These are phyloP conservation scores for Colletotrichum abscissum DNA, from an alignment of 2,329 filamentous ascomycete species.

Conservation along the genomic window DNA sequence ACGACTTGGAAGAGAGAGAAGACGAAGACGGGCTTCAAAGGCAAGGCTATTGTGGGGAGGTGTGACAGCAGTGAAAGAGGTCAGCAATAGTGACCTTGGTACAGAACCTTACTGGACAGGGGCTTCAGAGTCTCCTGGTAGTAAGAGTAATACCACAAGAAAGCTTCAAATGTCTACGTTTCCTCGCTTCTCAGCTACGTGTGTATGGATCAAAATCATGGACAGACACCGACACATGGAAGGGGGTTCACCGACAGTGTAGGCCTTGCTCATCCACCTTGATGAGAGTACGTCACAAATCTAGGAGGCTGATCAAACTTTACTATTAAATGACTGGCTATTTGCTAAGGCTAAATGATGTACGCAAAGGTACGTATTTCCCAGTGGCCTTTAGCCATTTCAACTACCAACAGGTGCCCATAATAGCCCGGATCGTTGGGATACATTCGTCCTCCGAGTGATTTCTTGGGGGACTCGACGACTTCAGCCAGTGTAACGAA, in stretches of 20 bases:
- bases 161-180: neutral
- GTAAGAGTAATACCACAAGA: conserved; percentile 25
- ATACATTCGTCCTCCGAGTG: too few species aligned
- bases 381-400: too few species aligned
- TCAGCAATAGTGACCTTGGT: neutral
- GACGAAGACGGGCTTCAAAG: neutral
- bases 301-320: too few species aligned
- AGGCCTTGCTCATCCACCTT: too few species aligned
- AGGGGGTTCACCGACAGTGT: neutral
- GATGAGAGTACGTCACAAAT: too few species aligned
- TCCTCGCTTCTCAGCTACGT: neutral
- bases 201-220: neutral
- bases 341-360: too few species aligned
- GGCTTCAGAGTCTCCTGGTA: neutral
- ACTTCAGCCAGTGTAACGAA: too few species aligned
- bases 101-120: neutral
- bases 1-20: neutral
- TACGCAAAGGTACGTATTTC: too few species aligned
- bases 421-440: too few species aligned
- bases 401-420: too few species aligned
- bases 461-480: too few species aligned
- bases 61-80: neutral
- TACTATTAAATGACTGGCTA: too few species aligned
- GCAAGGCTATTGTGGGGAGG: neutral
- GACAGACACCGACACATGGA: neutral